These are phyloP conservation scores for Hypseocharis bilobata DNA, from an alignment of 441 rosid species.

Conservation along the genomic window DNA sequence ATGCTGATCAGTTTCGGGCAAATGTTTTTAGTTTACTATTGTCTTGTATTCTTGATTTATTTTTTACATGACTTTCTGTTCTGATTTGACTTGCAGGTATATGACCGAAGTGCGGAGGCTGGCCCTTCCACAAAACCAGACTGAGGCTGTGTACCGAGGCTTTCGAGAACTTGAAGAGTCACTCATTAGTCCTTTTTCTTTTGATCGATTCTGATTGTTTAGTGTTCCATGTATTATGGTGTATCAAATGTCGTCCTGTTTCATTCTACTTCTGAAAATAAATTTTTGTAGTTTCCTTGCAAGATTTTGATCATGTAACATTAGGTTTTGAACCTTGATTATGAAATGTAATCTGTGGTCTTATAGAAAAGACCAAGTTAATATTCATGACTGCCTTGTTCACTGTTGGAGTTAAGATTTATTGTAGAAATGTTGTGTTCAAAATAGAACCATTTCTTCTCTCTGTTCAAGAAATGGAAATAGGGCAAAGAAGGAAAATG, in stretches of 20 bases:
- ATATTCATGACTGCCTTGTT: no score
- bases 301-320: not conserved
- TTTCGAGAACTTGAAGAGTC: slow-evolving; percentile 85
- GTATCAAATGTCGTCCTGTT: slow-evolving; percentile 19
- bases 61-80: not conserved
- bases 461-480: no score
- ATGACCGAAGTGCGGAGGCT: slow-evolving; percentile 86
- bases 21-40: no score
- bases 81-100: slow-evolving; percentile 43
- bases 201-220: slow-evolving; percentile 34
- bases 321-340: not conserved
- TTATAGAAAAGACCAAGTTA: not conserved
- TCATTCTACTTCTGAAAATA: not conserved
- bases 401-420: no score
- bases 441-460: no score
- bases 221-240: slow-evolving; percentile 16
- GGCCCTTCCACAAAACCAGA: slow-evolving; percentile 67
- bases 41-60: not conserved
- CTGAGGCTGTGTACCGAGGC: slow-evolving; percentile 65
- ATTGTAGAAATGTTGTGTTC: no score
- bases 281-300: not conserved
- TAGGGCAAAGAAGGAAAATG: no score
- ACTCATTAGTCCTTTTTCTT: slow-evolving; percentile 53
- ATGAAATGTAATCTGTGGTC: not conserved
- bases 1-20: not conserved